These are phyloP conservation scores for Priceomyces haplophilus DNA, from an alignment of 805 yeast genomes.

Conservation along the genomic window DNA sequence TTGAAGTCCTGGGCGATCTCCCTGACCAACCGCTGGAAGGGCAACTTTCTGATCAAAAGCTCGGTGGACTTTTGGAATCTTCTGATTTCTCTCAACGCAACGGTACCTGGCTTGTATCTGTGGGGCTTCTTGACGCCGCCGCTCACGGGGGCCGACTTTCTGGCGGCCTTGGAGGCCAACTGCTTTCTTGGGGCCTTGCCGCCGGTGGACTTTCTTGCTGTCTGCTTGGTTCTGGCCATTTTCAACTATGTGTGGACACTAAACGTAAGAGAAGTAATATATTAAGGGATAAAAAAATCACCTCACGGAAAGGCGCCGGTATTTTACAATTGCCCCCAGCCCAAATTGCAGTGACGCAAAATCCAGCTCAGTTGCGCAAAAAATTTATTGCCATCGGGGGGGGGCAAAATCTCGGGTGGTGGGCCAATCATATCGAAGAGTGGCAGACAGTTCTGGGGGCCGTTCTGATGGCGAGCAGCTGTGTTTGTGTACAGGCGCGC, in stretches of 20 bases:
- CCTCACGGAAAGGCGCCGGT: not conserved
- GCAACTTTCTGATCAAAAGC: slow-evolving; percentile 90
- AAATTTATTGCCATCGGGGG: not conserved
- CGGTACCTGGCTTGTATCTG: slow-evolving; percentile 97
- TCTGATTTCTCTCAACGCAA: slow-evolving; percentile 94
- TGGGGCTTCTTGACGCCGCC: slow-evolving; percentile 94
- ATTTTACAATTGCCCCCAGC: slow-evolving; percentile 1
- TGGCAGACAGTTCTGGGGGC: not conserved
- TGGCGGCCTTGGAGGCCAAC: slow-evolving; percentile 87
- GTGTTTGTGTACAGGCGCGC: no score
- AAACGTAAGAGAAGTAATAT: not conserved
- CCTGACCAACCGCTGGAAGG: slow-evolving; percentile 95
- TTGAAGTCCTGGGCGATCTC: slow-evolving; percentile 94
- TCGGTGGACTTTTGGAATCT: slow-evolving; percentile 97
- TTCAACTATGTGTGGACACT: slow-evolving; percentile 8
- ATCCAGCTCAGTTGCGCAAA: slow-evolving; percentile 6
- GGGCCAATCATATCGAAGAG: slow-evolving; percentile 6
- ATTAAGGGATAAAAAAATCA: slow-evolving; percentile 1
- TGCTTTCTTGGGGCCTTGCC: slow-evolving; percentile 96
- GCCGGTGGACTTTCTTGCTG: slow-evolving; percentile 93
- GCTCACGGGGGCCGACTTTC: slow-evolving; percentile 88
- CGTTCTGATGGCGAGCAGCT: not conserved
- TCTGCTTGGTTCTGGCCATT: slow-evolving; percentile 94
- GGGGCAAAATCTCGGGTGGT: not conserved
- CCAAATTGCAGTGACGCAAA: slow-evolving; percentile 4